Base-by-base conservation (phyloP, 257 asterid species). In the Anisodus acutangulus region DNA sequence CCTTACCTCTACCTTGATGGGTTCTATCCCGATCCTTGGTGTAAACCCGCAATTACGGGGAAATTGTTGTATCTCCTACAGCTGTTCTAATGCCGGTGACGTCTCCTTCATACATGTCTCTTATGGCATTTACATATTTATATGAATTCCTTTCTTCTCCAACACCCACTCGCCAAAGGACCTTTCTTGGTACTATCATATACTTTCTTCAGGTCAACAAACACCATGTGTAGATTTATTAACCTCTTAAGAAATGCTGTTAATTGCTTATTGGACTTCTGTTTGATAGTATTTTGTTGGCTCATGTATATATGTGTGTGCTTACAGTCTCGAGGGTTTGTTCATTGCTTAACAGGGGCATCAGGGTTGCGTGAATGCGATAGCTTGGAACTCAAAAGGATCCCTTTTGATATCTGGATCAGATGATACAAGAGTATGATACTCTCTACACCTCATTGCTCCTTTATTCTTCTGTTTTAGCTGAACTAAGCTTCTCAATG, bases 361-460 rank as follows among this genome's bases (percentile, higher is more conserved):
- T 89, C 92, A 80, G 81, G 95, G 99, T 78, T 97, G 99, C 86
- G 98, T 97, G 80, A 97, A 97, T 91, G 86, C 98, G 31, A 86
- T 97, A 85, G 91, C 99, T 85, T 97, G 99, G 99, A 97, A 97
- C 85, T 90, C 98, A 45, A 87, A 87, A 72, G 98, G 98, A 86
- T 94, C 98, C 17, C 87, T 97, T 85, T 86, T 97, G 90, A 83
- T 97, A 85, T 95, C 99, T 86, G 99, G 99, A 85, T 97, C 99
- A 63, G 99, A 97, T 90, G 99, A 97, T 88, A 92, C 97, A 79
- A 91, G 81, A 45, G 98, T 97, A 97, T 89, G 97, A 72, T 86
- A 49, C 83, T 88, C 62, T 70, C 19, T 15, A 74, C 12, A 1
- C 45, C 16, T 49, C 62, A 31, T 81, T 43, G 55, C 82, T 78